Base-by-base conservation (phyloP, 257 asterid species). In the Osmanthus fragrans region DNA sequence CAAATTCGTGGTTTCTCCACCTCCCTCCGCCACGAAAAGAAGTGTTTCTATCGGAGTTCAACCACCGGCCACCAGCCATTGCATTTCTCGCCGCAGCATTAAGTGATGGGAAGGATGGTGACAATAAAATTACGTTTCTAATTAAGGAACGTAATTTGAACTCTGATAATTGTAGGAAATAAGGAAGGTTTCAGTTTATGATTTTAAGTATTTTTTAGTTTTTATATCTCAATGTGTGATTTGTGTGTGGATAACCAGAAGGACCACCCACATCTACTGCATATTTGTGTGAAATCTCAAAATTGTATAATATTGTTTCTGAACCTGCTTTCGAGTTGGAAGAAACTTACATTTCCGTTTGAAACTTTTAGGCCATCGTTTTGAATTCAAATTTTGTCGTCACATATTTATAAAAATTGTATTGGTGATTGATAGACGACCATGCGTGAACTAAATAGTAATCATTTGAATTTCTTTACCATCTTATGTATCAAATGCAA, bases 1-100 rank as follows among this genome's bases (percentile, higher is more conserved):
- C 79, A 84, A 56, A 18, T 78, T 73, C 40, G 76, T 9, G 81
- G 75, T 42, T 72, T 76, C 83, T 80, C 85, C 74, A 77, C 83
- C 64, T 37, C 75, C 72, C 37, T 34, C 76, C 11, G 64, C 80
- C n/a, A 47, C 33, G 8, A 79, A 75, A 6, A 78, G 76, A 70
- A 73, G 36, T 1, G 77, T 76, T 4, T 70, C 85, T 23, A 7
- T 79, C 7, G 76, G 73, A 27, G 70, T 39, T 29, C 80, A 74
- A 70, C 78, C 86, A 2, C 86, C 83, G 6, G 68, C 33, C 45
- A 39, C 45, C n/a, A 73, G 71, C 1, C 81, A 64, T 8, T 47
- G 42, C 37, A 39, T 66, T 67, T 49, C 78, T 33, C 16, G 58
- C 42, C 76, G 54, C 47, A 75, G 34, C 2, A 18, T 68, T 5